Evolutionary conservation across 2,329 filamentous ascomycete genomes (phyloP), one percentile per base, ranked within the genome.

Genomic region (Scytalidium sp.): DNA sequence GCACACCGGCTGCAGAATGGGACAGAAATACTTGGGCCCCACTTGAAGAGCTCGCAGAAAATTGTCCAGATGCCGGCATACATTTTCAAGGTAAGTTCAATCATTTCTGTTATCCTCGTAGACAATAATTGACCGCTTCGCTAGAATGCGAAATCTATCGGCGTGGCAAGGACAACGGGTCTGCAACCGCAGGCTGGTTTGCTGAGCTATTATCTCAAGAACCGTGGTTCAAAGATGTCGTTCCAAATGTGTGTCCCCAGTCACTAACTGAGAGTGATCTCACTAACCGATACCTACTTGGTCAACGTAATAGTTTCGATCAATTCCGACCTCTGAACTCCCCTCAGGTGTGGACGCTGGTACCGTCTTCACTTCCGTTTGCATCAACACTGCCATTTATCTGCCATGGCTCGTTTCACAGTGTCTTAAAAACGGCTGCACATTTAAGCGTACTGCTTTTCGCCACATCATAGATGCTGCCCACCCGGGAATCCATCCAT

Each of bases 341-440:
- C 80, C 82, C 0, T 60, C 72, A 0, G 88, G 80, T 17, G 80
- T 85, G 46, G 85, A 90, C 53, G 87, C 85, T 10, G 91, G 83
- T 19, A 88, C 82, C 45, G 75, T 79, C 49, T 96, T 94, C 67
- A 90, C 82, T 7, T 93, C 88, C 1, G 85, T 96, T 39, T 97
- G 92, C 70, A 93, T 97, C 67, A 97, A 97, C 71, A 89, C 89
- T 0, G 83, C 88, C 41, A 71, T 97, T 50, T 97, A 97, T 70
- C 81, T 97, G 2, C 84, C 89, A 3, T 97, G 88, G 83, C 83
- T 97, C 0, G 74, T 88, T 0, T 87, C 88, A 1, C 86, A 94
- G 70, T 95, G 90, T 65, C 76, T 88, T 22, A 83, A 82, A 59
- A 81, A 83, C 50, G 88, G 90, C 23, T 87, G 88, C 6, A 73